Conservation (phyloP, 331 rosid genomes). For the Malus hybrid region DNA sequence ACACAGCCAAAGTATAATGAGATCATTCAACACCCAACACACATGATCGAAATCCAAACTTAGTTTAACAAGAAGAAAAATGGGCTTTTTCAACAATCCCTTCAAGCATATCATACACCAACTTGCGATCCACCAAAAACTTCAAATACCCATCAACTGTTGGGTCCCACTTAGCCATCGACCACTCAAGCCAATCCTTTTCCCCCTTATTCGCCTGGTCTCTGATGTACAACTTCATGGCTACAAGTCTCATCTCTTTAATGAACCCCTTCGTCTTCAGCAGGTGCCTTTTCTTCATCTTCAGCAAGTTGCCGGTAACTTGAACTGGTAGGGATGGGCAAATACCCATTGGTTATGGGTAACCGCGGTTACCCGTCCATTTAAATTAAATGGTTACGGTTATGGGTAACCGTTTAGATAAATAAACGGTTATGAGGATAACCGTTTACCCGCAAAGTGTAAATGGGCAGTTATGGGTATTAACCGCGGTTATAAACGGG, state of each 20-base stretch:
- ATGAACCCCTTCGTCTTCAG: conserved; percentile 86
- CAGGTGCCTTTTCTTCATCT: conserved; percentile 58
- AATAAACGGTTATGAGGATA: too few species aligned
- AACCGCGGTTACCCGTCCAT: too few species aligned
- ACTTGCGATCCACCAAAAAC: conserved; percentile 83
- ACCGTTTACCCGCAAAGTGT: too few species aligned
- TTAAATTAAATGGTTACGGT: too few species aligned
- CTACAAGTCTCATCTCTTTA: conserved; percentile 99
- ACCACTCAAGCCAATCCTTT: conserved; percentile 56
- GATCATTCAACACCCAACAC: neutral
- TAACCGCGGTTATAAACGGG: too few species aligned
- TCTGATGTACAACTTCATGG: conserved; percentile 80
- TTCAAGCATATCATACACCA: conserved; percentile 79
- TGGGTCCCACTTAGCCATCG: conserved; percentile 77
- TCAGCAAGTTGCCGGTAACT: conserved; percentile 28
- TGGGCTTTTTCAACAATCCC: conserved; percentile 52
- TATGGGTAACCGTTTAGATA: too few species aligned
- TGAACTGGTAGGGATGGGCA: too few species aligned
- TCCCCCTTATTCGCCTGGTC: conserved; percentile 90
- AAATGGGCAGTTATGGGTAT: too few species aligned
- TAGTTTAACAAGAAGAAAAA: conserved; percentile 37
- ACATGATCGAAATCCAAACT: neutral
- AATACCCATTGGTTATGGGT: too few species aligned
- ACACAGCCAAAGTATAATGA: neutral
- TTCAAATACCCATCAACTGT: conserved; percentile 65